A percentile compares a stretch with the other conserved stretches of the same genome.
These are phyloP conservation scores for Trypanosomatidae sp. DNA, from an alignment of 208 protist genomes.

Conservation along the genomic window DNA sequence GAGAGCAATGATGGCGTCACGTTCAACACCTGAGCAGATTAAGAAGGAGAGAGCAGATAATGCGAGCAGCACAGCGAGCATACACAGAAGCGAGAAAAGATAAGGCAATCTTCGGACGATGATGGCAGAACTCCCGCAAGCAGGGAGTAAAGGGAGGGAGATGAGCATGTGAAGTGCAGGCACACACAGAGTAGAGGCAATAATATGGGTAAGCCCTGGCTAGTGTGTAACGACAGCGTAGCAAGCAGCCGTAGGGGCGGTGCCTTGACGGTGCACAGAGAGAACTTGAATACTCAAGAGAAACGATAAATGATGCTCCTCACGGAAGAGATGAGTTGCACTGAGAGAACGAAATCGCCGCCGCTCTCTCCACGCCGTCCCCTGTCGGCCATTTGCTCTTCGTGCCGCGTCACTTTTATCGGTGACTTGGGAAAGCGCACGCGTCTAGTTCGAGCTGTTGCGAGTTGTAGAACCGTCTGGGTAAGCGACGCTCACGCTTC, in stretches of 20 bases:
- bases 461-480: slow-evolving; percentile 37
- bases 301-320: background rate
- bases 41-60: background rate
- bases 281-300: background rate
- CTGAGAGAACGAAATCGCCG: background rate
- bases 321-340: background rate
- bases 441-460: slow-evolving; percentile 19
- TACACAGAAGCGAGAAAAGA: background rate
- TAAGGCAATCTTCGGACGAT: background rate
- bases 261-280: background rate
- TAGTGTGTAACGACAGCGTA: background rate
- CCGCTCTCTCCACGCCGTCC: too few relatives aligned
- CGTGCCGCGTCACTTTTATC: background rate
- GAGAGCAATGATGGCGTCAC: background rate
- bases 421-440: background rate
- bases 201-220: background rate
- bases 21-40: background rate
- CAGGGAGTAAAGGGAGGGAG: background rate
- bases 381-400: background rate
- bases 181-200: background rate
- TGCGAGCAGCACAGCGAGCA: background rate
- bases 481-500: slow-evolving; percentile 14
- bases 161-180: background rate
- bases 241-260: background rate
- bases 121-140: background rate